A percentile compares a stretch with the other conserved stretches of the same genome.
Conservation (phyloP, 2,329 filamentous ascomycete species). For the Nectriaceae sp. region DNA sequence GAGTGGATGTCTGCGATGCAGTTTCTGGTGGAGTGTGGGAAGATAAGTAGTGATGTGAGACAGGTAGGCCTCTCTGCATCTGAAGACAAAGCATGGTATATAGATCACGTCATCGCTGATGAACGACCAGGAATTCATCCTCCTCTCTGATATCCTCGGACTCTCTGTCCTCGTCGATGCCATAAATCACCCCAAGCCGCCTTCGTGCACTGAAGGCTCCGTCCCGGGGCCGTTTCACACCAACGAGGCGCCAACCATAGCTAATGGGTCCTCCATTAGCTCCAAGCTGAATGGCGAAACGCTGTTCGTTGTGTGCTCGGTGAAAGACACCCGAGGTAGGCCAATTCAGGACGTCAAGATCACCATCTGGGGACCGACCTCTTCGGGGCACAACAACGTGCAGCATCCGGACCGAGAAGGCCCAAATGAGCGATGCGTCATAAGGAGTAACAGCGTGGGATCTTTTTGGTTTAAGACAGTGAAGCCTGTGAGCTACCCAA, state of each 20-base stretch:
- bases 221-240: conserved; percentile 79
- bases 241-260: conserved; percentile 62
- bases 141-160: conserved; percentile 73
- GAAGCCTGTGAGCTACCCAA: conserved; percentile 81
- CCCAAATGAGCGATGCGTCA: conserved; percentile 32
- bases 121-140: conserved; percentile 62
- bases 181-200: conserved; percentile 76
- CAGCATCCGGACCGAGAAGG: conserved; percentile 62
- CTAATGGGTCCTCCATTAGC: conserved; percentile 59
- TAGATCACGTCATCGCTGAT: not conserved
- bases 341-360: conserved; percentile 66
- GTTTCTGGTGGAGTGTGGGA: conserved; percentile 68
- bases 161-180: conserved; percentile 74
- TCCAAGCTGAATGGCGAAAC: conserved; percentile 66
- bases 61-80: conserved; percentile 51
- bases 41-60: conserved; percentile 68
- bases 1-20: conserved; percentile 74
- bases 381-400: conserved; percentile 75
- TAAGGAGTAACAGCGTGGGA: conserved; percentile 30
- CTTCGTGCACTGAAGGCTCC: conserved; percentile 68
- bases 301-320: conserved; percentile 65
- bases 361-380: conserved; percentile 81
- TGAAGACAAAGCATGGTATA: too few relatives aligned
- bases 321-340: conserved; percentile 62
- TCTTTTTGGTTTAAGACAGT: conserved; percentile 79